phyloP scores from a whole-genome alignment of 495 filamentous ascomycete species.

The Penicillium paxilli region DNA sequence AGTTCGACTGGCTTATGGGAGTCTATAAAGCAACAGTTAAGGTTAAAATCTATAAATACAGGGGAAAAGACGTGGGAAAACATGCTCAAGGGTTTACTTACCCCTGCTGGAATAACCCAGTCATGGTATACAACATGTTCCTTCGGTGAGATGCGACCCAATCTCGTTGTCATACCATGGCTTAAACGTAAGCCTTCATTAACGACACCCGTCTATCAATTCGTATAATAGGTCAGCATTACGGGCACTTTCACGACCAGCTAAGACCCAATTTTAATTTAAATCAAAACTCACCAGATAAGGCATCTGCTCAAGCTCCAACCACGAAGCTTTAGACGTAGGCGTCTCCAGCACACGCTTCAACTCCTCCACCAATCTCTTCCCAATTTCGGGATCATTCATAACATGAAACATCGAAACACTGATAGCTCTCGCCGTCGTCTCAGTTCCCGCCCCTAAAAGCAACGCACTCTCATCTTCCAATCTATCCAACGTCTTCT shows the following conservation, averaged over 20 bases:
- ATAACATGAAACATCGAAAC: constrained; percentile 23
- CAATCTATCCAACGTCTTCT: constrained; percentile 29
- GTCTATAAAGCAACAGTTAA: constrained; percentile 20
- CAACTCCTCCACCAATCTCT: constrained; percentile 31
- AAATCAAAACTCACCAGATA: constrained; percentile 42
- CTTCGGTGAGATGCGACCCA: constrained; percentile 40
- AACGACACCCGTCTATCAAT: constrained; percentile 38
- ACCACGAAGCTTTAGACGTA: constrained; percentile 26
- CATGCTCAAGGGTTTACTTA: constrained; percentile 16
- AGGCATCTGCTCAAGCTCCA: constrained; percentile 49
- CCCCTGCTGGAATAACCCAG: constrained; percentile 34
- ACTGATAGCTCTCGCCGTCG: constrained; percentile 29
- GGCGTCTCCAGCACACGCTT: constrained; percentile 30
- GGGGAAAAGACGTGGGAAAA: neutral
- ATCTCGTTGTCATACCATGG: constrained; percentile 39
- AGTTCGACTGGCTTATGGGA: constrained; percentile 48
- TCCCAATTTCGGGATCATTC: constrained; percentile 2
- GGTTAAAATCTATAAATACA: neutral
- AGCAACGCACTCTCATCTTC: constrained; percentile 39
- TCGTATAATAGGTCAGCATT: neutral
- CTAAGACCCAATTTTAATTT: no score
- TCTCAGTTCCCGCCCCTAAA: constrained; percentile 44
- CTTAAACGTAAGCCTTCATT: constrained; percentile 48
- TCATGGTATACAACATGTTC: constrained; percentile 39
- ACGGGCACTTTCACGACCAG: no score